Evolutionary conservation across 2,329 filamentous ascomycete genomes (phyloP).

Genomic region (Aspergillus pseudotamarii): DNA sequence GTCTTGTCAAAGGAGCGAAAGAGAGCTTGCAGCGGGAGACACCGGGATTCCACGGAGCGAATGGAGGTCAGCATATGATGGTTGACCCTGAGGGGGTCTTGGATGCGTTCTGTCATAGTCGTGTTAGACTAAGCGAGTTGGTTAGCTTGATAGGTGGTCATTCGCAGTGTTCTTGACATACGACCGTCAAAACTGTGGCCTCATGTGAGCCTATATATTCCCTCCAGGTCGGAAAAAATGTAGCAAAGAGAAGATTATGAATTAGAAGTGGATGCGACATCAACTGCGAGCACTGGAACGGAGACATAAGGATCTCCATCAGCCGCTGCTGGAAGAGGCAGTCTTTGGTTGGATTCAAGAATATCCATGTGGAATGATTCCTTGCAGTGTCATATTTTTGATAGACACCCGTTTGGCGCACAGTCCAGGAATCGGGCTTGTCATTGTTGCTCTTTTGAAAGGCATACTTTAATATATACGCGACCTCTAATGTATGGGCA

Average conservation of each 20-base stretch:
- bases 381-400: constrained; percentile 29
- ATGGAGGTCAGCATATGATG: constrained; percentile 22
- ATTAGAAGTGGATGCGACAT: constrained; percentile 24
- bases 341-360: constrained; percentile 26
- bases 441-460: constrained; percentile 25
- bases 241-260: constrained; percentile 31
- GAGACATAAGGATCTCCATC: constrained; percentile 14
- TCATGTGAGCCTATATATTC: constrained; percentile 31
- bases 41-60: constrained; percentile 23
- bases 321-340: constrained; percentile 22
- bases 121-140: constrained; percentile 16
- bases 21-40: constrained; percentile 24
- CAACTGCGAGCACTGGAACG: constrained; percentile 9
- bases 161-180: constrained; percentile 5
- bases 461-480: constrained; percentile 34
- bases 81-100: constrained; percentile 20
- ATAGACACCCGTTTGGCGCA: constrained; percentile 37
- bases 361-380: constrained; percentile 28
- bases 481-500: constrained; percentile 20
- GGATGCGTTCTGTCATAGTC: constrained; percentile 7
- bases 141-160: background rate
- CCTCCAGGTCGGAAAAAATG: constrained; percentile 34
- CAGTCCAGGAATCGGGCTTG: constrained; percentile 27
- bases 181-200: constrained; percentile 25
- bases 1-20: constrained; percentile 17